phyloP scores from a whole-genome alignment of 208 protist species.

The Trypanosoma rangeli region DNA sequence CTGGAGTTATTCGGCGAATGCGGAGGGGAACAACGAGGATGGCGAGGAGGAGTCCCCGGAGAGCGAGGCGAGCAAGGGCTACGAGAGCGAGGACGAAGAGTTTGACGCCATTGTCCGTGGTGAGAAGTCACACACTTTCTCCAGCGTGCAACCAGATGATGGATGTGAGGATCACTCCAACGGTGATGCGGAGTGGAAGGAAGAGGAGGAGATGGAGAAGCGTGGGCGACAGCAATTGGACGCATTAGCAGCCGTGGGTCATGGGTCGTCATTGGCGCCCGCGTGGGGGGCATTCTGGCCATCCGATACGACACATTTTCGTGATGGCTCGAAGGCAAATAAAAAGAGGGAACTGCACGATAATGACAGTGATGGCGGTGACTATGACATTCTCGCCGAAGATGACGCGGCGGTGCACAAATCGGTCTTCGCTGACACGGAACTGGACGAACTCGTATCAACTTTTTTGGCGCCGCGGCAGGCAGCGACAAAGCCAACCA shows the following conservation, averaged over 20 bases:
- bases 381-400: slow-evolving; percentile 74
- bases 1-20: slow-evolving; percentile 58
- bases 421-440: slow-evolving; percentile 28
- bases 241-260: slow-evolving; percentile 33
- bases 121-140: slow-evolving; percentile 35
- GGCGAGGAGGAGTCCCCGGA: slow-evolving; percentile 41
- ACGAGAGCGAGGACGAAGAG: slow-evolving; percentile 85
- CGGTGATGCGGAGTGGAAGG: background rate
- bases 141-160: slow-evolving; percentile 37
- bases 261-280: slow-evolving; percentile 7
- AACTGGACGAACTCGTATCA: slow-evolving; percentile 37
- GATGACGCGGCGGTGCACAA: slow-evolving; percentile 33
- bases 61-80: slow-evolving; percentile 66
- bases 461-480: slow-evolving; percentile 31
- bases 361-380: slow-evolving; percentile 28
- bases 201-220: background rate
- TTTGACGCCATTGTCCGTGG: slow-evolving; percentile 77
- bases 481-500: background rate
- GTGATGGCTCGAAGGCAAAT: slow-evolving; percentile 2
- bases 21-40: slow-evolving; percentile 31
- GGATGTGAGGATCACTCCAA: slow-evolving; percentile 25
- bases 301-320: background rate
- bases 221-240: slow-evolving; percentile 8
- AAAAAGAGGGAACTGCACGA: background rate
- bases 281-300: slow-evolving; percentile 30